Conservation (phyloP, 306 rosid species). For the Quercus engelmannii region DNA sequence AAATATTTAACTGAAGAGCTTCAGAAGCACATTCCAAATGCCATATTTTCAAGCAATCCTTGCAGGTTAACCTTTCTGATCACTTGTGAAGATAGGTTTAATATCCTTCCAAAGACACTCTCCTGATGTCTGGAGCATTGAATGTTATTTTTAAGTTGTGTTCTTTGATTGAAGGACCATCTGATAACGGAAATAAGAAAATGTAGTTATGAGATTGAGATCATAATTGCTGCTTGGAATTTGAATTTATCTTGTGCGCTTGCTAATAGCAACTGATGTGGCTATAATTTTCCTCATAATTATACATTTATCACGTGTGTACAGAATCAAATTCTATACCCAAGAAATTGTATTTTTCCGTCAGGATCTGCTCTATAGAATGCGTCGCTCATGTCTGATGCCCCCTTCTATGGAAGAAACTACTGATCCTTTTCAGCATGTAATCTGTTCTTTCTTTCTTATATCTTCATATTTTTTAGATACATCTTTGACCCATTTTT, state of each 20-base stretch:
- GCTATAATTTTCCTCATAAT: slow-evolving; percentile 19
- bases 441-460: slow-evolving; percentile 24
- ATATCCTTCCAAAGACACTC: background rate
- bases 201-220: background rate
- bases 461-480: slow-evolving; percentile 6
- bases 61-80: slow-evolving; percentile 63
- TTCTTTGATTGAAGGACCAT: background rate
- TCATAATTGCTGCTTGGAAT: slow-evolving; percentile 4
- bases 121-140: background rate
- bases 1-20: slow-evolving; percentile 83
- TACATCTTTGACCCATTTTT: slow-evolving; percentile 1
- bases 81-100: background rate
- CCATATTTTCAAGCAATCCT: slow-evolving; percentile 87
- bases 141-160: background rate
- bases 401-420: slow-evolving; percentile 90
- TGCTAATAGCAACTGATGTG: slow-evolving; percentile 10
- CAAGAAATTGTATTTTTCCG: slow-evolving; percentile 88
- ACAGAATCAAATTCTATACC: slow-evolving; percentile 76
- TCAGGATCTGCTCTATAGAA: slow-evolving; percentile 79
- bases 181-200: background rate
- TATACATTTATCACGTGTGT: slow-evolving; percentile 16
- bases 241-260: background rate
- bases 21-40: slow-evolving; percentile 67
- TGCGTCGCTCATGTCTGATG: slow-evolving; percentile 82
- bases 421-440: slow-evolving; percentile 84